phyloP scores from a whole-genome alignment of 495 filamentous ascomycete species.

The Aspergillus olivimuriae region DNA sequence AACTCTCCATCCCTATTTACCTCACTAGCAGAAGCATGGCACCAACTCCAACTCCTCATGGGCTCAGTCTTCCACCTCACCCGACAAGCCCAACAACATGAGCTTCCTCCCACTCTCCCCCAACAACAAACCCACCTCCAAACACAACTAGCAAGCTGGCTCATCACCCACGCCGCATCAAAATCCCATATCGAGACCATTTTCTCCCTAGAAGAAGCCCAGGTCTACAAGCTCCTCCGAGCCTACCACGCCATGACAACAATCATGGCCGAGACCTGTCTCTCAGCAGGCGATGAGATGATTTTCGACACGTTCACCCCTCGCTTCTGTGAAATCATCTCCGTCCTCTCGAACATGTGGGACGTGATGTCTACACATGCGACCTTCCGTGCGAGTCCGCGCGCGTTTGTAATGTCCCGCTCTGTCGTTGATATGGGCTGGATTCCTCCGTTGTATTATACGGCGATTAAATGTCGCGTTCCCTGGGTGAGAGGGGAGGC shows the following conservation, averaged over 20 bases:
- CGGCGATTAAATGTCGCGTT: slow-evolving; percentile 52
- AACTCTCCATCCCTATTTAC: neutral
- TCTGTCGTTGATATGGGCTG: slow-evolving; percentile 43
- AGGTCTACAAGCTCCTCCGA: slow-evolving; percentile 29
- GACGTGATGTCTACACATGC: slow-evolving; percentile 1
- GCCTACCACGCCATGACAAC: slow-evolving; percentile 40
- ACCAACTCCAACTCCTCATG: slow-evolving; percentile 2
- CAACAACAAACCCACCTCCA: neutral
- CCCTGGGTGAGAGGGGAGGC: slow-evolving; percentile 37
- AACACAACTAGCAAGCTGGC: neutral
- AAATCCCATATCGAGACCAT: too few relatives aligned
- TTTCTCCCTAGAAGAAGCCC: too few relatives aligned
- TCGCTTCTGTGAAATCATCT: slow-evolving; percentile 32
- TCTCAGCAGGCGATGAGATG: slow-evolving; percentile 26
- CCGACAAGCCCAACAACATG: neutral
- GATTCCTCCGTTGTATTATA: slow-evolving; percentile 47
- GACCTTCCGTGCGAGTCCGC: neutral
- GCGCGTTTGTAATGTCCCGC: slow-evolving; percentile 13
- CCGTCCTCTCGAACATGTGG: slow-evolving; percentile 23
- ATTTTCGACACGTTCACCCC: slow-evolving; percentile 35
- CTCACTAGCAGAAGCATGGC: slow-evolving; percentile 3
- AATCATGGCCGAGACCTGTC: slow-evolving; percentile 39
- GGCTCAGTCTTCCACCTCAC: neutral
- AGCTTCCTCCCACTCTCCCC: neutral
- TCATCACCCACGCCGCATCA: neutral